Base-by-base conservation (phyloP, 2,329 filamentous ascomycete genomes). In the Neofusicoccum laricinum region DNA sequence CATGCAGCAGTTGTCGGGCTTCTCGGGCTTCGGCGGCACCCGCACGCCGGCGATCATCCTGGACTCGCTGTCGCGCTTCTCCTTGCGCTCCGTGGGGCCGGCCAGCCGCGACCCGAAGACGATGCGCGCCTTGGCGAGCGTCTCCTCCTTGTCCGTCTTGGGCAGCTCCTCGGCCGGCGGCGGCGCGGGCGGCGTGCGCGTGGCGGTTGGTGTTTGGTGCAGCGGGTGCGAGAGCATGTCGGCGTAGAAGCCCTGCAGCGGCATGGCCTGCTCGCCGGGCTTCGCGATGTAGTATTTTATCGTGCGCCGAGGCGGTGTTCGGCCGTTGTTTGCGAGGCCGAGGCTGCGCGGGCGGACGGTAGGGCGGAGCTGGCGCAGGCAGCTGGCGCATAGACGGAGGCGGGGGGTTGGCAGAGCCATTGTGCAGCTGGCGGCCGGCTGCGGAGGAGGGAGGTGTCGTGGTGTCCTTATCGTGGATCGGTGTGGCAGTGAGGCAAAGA, bases 1-100 rank as follows among this genome's bases (percentile, higher is more conserved):
- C 95, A 99, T 99, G 79, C 95, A 99, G 84, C 95, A 99, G 74
- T 99, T 97, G 72, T 98, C 95, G 3, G 95, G 95, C 78, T 99
- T 94, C 53, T 87, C 84, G 1, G 95, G 95, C 53, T 86, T 86
- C 0, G 93, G 93, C 1, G 95, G 95, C 4, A 98, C 90, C 17
- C 87, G 78, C 0, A 98, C 85, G 3, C 93, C 94, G 1, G 91
- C 93, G 63, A 97, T 82, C 66, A 87, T 81, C 8, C 81, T 85
- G 57, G 87, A 87, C 66, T 85, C 82, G 14, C 83, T 80, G 12
- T 86, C 80, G 40, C 87, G 83, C 49, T 86, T 82, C 66, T 87
- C 85, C 67, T 84, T 84, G 45, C 90, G 84, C 71, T 92, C 88
- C 41, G 85, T 84, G 1, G 93, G 91, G 0, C 90, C 91, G 25